Base-by-base conservation (phyloP, 768 basidiomycete species). In the Boletus bicolor region DNA sequence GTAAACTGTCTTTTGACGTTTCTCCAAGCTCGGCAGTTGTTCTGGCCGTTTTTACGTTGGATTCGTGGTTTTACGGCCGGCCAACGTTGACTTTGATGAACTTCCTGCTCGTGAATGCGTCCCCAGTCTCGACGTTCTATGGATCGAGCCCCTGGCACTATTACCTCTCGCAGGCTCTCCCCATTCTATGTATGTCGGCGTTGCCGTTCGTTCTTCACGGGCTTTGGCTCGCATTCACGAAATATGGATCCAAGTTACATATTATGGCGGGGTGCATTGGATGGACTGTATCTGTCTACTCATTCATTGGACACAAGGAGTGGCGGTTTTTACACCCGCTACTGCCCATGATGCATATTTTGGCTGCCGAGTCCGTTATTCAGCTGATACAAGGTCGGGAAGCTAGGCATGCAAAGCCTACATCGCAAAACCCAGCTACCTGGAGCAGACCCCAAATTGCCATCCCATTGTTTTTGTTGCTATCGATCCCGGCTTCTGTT, bases 321-420 rank as follows among this genome's bases (percentile, higher is more conserved):
- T 98, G 94, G 93, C 81, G 97, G 8, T 98, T 99, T 74, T 75
- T 98, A 7, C 95, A 98, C 60, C 94, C 96, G 0, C 69, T 98
- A 19, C 77, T 98, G 4, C 95, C 97, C 1, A 71, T 93, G 32
- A 73, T 96, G 39, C 87, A 97, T 62, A 61, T 94, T 21, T 79
- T 97, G 56, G 88, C 89, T 11, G 78, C 92, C 0, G 84, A 83
- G 58, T 84, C 89, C 2, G 72, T 96, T 5, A 76, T 83, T 36
- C 82, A 84, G 53, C 61, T 79, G 3, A 77, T 74, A 38, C 51
- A 53, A 32, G 26, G 37, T 34, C 43, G 24, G 35, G 49, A 56
- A 42, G 39, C 17, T 10, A 24, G 44, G 39, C 51, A 45, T 8
- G 44, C 36, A 49, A 60, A 43, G 26, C 21, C 26, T 45, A 21